Percentiles rank a stretch among this genome's conserved stretches.
Conservation (phyloP, 768 basidiomycete genomes). For the Termitomyces sp. region DNA sequence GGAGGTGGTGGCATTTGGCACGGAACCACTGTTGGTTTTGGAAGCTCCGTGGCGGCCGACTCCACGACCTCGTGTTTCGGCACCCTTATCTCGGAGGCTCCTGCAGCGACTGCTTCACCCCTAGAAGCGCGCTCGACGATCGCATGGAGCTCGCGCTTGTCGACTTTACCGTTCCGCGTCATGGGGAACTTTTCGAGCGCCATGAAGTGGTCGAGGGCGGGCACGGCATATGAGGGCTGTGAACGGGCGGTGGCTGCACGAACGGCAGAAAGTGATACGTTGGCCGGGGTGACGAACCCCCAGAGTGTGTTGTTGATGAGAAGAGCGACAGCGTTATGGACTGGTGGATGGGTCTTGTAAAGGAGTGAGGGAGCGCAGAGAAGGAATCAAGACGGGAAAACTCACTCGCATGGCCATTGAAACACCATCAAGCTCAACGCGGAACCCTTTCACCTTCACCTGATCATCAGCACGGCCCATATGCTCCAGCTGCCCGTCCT, state of each 20-base stretch:
- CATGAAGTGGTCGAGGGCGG: conserved; percentile 43
- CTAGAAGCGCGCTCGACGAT: conserved; percentile 9
- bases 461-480: conserved; percentile 61
- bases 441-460: conserved; percentile 65
- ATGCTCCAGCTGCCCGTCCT: conserved; percentile 52
- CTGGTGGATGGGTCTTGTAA: conserved; percentile 2
- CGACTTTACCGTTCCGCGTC: conserved; percentile 52
- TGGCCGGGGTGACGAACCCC: conserved; percentile 17
- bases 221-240: conserved; percentile 60
- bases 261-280: conserved; percentile 11
- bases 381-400: not conserved
- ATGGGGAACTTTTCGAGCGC: conserved; percentile 46
- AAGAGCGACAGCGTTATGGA: conserved; percentile 16
- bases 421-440: conserved; percentile 62
- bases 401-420: conserved; percentile 55
- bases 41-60: not conserved
- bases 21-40: not conserved
- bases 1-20: not conserved
- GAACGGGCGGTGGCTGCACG: conserved; percentile 22
- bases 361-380: not conserved
- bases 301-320: conserved; percentile 19
- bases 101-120: not conserved
- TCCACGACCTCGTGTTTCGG: not conserved
- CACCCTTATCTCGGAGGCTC: not conserved
- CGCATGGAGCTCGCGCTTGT: conserved; percentile 37